A percentile compares a stretch with the other conserved stretches of the same genome.
These are phyloP conservation scores for Elsinoe arachidis DNA, from an alignment of 2,329 filamentous ascomycete genomes.

Conservation along the genomic window DNA sequence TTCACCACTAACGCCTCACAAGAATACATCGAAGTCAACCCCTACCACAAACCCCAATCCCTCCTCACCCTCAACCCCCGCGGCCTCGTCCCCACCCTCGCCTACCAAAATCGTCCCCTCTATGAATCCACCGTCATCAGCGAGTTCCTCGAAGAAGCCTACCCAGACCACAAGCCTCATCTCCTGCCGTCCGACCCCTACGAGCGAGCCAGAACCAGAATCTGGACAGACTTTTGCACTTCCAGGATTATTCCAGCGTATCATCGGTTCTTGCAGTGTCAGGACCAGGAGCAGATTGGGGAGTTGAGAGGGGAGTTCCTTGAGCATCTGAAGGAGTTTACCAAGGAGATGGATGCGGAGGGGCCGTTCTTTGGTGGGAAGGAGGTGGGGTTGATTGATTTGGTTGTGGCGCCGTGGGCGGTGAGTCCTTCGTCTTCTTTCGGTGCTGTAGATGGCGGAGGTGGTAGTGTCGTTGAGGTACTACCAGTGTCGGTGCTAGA, in stretches of 20 bases:
- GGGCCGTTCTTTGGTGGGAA: constrained; percentile 62
- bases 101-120: constrained; percentile 48
- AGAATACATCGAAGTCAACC: constrained; percentile 56
- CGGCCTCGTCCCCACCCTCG: constrained; percentile 65
- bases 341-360: constrained; percentile 49
- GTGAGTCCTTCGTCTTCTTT: constrained; percentile 26
- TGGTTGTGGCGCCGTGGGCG: constrained; percentile 65
- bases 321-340: constrained; percentile 50
- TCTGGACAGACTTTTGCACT: constrained; percentile 68
- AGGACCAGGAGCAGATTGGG: constrained; percentile 35
- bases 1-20: neutral
- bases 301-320: constrained; percentile 51
- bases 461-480: constrained; percentile 18
- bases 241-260: constrained; percentile 60
- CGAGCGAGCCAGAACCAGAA: constrained; percentile 53
- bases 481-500: constrained; percentile 28
- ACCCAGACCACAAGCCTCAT: constrained; percentile 40
- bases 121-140: constrained; percentile 66
- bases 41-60: constrained; percentile 61
- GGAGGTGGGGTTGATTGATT: constrained; percentile 58
- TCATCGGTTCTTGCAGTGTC: constrained; percentile 51
- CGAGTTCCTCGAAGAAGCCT: constrained; percentile 69
- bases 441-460: neutral
- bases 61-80: constrained; percentile 66
- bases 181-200: constrained; percentile 57